Evolutionary conservation across 345 rosid species (phyloP).

Genomic region (Brassica incana): DNA sequence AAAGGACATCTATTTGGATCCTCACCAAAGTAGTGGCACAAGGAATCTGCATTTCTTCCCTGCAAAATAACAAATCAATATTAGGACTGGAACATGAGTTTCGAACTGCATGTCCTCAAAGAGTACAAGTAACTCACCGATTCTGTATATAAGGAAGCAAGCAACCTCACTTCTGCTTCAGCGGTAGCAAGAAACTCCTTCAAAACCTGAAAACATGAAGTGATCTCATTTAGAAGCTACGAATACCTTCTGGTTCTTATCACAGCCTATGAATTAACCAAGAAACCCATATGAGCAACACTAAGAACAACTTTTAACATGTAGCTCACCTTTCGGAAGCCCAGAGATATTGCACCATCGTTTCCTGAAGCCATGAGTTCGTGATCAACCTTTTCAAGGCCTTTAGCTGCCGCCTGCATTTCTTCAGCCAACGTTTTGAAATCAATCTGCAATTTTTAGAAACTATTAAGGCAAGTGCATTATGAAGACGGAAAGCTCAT

Average conservation of each 20-base stretch:
- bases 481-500: not conserved
- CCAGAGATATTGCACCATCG: conserved; percentile 80
- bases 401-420: conserved; percentile 97
- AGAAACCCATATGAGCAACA: conserved; percentile 13
- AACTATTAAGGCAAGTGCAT: conserved; percentile 7
- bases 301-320: conserved; percentile 1
- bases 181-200: conserved; percentile 84
- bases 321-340: conserved; percentile 80
- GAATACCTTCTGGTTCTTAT: not conserved
- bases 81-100: conserved; percentile 25
- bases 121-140: conserved; percentile 57
- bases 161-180: conserved; percentile 84
- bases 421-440: conserved; percentile 94
- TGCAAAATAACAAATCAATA: conserved; percentile 40
- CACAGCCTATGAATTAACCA: conserved; percentile 6
- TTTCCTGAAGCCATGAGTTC: conserved; percentile 81
- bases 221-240: conserved; percentile 3
- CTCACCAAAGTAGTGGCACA: conserved; percentile 94
- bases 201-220: conserved; percentile 56
- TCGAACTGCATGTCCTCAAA: not conserved
- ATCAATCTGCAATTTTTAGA: conserved; percentile 63
- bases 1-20: conserved; percentile 98
- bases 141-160: conserved; percentile 75
- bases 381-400: conserved; percentile 91
- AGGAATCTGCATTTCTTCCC: conserved; percentile 97